Conservation (phyloP, 345 rosid species). For the Pugionium cornutum region DNA sequence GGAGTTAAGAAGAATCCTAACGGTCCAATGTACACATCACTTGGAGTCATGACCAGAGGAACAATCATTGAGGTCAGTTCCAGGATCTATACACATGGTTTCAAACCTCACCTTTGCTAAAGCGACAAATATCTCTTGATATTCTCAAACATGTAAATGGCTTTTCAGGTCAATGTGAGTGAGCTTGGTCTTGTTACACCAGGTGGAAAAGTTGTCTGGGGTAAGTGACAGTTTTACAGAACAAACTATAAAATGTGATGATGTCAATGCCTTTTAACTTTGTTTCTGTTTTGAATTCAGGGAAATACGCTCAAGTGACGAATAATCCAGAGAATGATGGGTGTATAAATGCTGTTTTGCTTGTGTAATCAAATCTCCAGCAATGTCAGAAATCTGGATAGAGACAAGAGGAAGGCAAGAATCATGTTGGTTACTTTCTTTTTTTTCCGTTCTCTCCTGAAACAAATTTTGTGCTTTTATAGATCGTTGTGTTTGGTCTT, state of each 20-base stretch:
- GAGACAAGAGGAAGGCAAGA: conserved; percentile 1
- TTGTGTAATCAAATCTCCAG: conserved; percentile 51
- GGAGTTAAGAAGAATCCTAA: conserved; percentile 92
- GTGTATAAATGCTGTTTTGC: conserved; percentile 80
- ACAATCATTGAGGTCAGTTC: conserved; percentile 76
- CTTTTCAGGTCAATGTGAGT: conserved; percentile 83
- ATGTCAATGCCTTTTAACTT: neutral
- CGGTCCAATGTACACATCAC: conserved; percentile 90
- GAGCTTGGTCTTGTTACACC: conserved; percentile 95
- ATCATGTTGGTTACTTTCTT: conserved; percentile 5
- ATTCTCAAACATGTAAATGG: conserved; percentile 2
- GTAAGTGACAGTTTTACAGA: conserved; percentile 44
- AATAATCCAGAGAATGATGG: conserved; percentile 95
- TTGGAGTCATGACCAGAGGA: conserved; percentile 91
- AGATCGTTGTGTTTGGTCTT: neutral
- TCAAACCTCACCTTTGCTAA: neutral
- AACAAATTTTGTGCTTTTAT: conserved; percentile 16
- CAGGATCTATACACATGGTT: neutral
- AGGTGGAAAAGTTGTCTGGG: conserved; percentile 91
- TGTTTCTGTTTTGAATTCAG: conserved; percentile 45
- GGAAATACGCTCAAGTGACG: conserved; percentile 92
- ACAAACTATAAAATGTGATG: neutral
- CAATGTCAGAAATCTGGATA: neutral
- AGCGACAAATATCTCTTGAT: neutral
- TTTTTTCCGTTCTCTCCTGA: conserved; percentile 3